Conservation (phyloP, 352 stramenopile genomes). For the Globisporangium paddicum region DNA sequence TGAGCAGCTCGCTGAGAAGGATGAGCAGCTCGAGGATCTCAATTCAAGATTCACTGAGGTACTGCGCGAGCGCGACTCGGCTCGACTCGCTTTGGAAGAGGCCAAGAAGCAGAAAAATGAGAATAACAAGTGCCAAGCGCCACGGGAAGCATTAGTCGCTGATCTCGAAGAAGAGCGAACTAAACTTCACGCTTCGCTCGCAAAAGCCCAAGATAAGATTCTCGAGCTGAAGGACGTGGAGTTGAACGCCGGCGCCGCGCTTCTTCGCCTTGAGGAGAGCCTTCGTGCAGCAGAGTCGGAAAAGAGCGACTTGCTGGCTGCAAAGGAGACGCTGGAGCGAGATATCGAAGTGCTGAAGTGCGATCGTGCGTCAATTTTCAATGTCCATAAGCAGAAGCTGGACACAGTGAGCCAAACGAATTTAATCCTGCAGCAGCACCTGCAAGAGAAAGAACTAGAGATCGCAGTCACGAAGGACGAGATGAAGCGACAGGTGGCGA, state of each 20-base stretch:
- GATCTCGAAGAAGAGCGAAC: not conserved
- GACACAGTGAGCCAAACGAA: not conserved
- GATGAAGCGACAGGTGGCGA: not conserved
- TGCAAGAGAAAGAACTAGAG: conserved; percentile 1
- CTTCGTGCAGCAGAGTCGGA: not conserved
- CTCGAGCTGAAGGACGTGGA: not conserved
- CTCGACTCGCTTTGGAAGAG: no score
- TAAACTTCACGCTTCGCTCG: not conserved
- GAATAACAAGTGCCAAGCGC: no score
- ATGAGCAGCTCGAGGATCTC: conserved; percentile 3
- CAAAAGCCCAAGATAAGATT: not conserved
- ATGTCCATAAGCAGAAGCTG: not conserved
- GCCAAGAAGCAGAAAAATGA: no score
- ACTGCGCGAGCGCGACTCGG: no score
- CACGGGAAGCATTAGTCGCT: no score
- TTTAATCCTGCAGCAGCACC: not conserved
- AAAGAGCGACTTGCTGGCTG: not conserved
- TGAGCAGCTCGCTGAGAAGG: conserved; percentile 10
- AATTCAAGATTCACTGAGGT: not conserved
- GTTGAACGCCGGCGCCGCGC: not conserved
- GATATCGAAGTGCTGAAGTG: not conserved
- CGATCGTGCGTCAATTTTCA: not conserved
- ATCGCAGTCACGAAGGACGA: not conserved
- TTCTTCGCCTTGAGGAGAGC: not conserved
- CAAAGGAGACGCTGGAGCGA: not conserved